Evolutionary conservation across 768 basidiomycete species (phyloP), one percentile per base, ranked within the genome.

Genomic region (Suillus tomentosus): DNA sequence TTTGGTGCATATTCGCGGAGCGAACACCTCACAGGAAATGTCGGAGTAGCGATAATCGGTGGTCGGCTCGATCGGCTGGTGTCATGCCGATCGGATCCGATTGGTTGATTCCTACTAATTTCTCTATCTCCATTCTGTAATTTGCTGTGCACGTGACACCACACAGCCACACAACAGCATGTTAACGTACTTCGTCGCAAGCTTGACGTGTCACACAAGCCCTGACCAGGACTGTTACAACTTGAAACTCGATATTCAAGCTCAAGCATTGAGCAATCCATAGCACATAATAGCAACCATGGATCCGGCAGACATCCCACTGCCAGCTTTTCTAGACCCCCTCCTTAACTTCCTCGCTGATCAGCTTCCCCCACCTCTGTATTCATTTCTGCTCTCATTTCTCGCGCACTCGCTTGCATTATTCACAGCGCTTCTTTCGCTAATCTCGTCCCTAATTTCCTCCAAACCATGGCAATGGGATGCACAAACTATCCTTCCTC

Each of bases 401-500:
- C 66, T 89, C 50, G 83, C 87, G 2, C 81, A 89, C 68, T 66
- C 78, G 2, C 74, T 89, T 22, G 79, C 84, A 3, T 76, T 90
- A 51, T 57, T 81, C 67, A 78, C 81, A 9, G 80, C 87, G 7
- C 63, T 87, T 24, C 72, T 82, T 68, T 76, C 77, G 8, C 78
- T 92, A 56, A 66, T 83, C 62, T 69, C 75, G 19, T 78, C 86
- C 3, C 70, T 91, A 17, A 51, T 84, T 15, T 78, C 82, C 34
- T 81, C 82, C 56, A 78, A 80, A 64, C 87, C 87, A 40, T 77
- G 79, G 67, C 80, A 85, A 66, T 91, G 89, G 89, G 83, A 90
- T 69, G 79, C 81, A 7, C 87, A 92, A 72, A 83, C 82, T 36
- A 71, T 92, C 55, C 70, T 94, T 22, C 91, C 92, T 9, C 92